phyloP scores from a whole-genome alignment of 148 eudicot genomes.

The Beta vulgaris region DNA sequence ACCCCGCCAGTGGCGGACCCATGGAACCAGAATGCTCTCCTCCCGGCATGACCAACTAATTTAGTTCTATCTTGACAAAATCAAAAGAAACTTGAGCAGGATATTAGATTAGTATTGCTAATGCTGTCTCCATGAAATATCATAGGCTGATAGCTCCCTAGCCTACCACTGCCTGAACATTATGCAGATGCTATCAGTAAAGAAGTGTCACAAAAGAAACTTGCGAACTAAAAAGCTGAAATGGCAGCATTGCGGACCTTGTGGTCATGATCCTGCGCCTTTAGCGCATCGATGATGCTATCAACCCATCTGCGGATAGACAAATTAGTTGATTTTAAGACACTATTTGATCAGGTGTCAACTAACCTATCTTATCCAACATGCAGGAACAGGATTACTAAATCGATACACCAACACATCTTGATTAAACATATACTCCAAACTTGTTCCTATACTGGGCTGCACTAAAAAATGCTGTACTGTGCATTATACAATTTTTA shows the following conservation, averaged over 20 bases:
- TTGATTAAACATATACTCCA: neutral
- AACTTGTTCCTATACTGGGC: neutral
- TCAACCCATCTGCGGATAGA: slow-evolving; percentile 61
- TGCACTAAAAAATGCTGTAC: neutral
- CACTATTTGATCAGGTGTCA: neutral
- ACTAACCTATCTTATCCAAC: neutral
- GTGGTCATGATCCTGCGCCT: slow-evolving; percentile 45
- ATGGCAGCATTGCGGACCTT: slow-evolving; percentile 30
- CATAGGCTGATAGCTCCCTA: slow-evolving; percentile 1
- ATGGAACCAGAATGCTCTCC: neutral
- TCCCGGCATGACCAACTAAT: neutral
- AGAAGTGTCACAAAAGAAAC: neutral
- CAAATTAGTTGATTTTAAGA: neutral
- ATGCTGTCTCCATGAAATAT: neutral
- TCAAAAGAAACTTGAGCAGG: too few relatives aligned
- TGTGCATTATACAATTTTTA: neutral
- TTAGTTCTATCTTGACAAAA: neutral
- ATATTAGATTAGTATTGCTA: neutral
- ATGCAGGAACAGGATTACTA: neutral
- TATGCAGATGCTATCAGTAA: slow-evolving; percentile 12
- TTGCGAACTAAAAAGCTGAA: neutral
- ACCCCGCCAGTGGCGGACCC: neutral
- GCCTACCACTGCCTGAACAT: slow-evolving; percentile 8
- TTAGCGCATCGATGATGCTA: slow-evolving; percentile 75
- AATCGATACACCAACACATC: neutral